Evolutionary conservation across 106 monocot genomes (phyloP).

Genomic region (Dioscorea dumetorum): DNA sequence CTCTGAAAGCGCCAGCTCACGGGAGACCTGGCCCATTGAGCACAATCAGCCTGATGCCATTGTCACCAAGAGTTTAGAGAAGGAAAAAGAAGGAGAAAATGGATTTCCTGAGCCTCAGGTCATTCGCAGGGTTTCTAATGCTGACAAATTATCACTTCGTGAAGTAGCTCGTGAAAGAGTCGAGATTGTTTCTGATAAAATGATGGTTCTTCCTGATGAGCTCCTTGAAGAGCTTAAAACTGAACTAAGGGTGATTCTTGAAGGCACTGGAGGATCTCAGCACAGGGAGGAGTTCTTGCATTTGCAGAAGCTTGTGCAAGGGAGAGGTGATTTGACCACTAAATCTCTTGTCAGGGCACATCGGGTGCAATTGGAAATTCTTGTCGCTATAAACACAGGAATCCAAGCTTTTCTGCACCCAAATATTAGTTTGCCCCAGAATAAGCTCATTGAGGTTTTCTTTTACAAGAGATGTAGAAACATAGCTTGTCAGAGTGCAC

Average conservation of each 20-base stretch:
- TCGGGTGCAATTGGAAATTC: slow-evolving; percentile 79
- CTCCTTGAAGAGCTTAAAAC: slow-evolving; percentile 75
- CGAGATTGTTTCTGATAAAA: slow-evolving; percentile 67
- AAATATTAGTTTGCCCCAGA: slow-evolving; percentile 66
- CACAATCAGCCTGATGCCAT: slow-evolving; percentile 26
- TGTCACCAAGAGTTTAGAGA: slow-evolving; percentile 34
- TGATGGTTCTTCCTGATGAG: slow-evolving; percentile 69
- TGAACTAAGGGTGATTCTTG: slow-evolving; percentile 74
- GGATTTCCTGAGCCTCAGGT: slow-evolving; percentile 39
- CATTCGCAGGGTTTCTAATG: slow-evolving; percentile 39
- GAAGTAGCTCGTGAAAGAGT: slow-evolving; percentile 72
- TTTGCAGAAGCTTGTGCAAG: slow-evolving; percentile 75
- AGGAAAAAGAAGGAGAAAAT: slow-evolving; percentile 58
- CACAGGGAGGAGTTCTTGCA: slow-evolving; percentile 75
- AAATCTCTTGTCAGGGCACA: slow-evolving; percentile 62
- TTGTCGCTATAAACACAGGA: slow-evolving; percentile 89
- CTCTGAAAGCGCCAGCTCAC: slow-evolving; percentile 86
- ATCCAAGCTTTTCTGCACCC: slow-evolving; percentile 96
- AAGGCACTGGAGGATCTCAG: slow-evolving; percentile 80
- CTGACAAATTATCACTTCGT: slow-evolving; percentile 53
- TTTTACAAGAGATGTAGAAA: slow-evolving; percentile 92
- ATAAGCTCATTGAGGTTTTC: slow-evolving; percentile 77
- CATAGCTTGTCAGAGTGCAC: slow-evolving; percentile 74
- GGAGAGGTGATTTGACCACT: slow-evolving; percentile 56
- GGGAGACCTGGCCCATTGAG: slow-evolving; percentile 90